These are phyloP conservation scores for Histomonas meleagridis DNA, from an alignment of 208 protist species.

Conservation along the genomic window DNA sequence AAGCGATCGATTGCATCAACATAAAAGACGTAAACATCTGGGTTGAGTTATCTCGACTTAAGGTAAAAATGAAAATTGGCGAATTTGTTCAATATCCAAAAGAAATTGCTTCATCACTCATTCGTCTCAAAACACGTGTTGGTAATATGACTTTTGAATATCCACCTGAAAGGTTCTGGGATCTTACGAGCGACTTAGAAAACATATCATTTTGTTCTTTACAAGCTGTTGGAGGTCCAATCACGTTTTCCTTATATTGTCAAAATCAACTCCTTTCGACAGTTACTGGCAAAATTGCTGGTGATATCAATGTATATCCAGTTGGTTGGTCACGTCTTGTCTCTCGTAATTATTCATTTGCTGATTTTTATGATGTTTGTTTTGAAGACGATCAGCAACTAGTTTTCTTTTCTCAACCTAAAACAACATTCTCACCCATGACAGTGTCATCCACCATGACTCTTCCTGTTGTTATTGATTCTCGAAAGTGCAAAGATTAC, in stretches of 20 bases:
- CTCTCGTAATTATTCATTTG: neutral
- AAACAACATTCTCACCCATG: neutral
- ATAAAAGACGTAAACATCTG: neutral
- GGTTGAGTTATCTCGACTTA: neutral
- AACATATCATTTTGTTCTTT: slow-evolving; percentile 20
- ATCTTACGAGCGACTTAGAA: neutral
- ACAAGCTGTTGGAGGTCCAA: neutral
- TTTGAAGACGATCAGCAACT: neutral
- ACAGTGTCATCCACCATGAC: neutral
- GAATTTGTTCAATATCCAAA: slow-evolving; percentile 18
- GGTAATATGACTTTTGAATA: neutral
- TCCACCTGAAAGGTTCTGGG: neutral
- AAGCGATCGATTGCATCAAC: slow-evolving; percentile 4
- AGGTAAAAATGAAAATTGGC: neutral
- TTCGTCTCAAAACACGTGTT: neutral
- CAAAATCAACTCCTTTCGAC: neutral
- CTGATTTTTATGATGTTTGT: neutral
- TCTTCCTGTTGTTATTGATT: neutral
- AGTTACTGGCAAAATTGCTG: neutral
- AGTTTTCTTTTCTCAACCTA: neutral
- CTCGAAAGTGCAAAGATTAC: neutral
- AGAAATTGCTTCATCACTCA: neutral
- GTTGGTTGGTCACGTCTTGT: neutral
- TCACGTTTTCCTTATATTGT: neutral
- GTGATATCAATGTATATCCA: neutral